Evolutionary conservation across 2,329 filamentous ascomycete genomes (phyloP).

Genomic region (Phyllachora maydis): DNA sequence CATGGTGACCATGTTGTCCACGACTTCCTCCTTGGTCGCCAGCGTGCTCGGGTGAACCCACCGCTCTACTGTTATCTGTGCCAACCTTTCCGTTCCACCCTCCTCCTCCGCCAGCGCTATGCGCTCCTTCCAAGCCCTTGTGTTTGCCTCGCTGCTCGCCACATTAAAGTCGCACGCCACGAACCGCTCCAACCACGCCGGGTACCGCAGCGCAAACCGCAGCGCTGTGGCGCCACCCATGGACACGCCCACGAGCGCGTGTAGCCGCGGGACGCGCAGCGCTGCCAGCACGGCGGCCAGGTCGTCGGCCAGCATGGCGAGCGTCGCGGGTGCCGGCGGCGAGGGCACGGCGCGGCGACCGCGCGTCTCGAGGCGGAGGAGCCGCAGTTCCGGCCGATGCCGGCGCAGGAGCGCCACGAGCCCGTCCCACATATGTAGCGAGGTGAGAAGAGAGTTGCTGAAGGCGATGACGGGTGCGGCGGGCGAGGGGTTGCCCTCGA

Average conservation of each 20-base stretch:
- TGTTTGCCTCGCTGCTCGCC: constrained; percentile 51
- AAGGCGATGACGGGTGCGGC: constrained; percentile 54
- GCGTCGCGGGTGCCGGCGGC: constrained; percentile 26
- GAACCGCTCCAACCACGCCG: constrained; percentile 35
- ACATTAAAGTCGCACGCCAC: constrained; percentile 65
- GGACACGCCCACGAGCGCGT: constrained; percentile 54
- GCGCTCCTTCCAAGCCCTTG: constrained; percentile 60
- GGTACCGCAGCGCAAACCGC: constrained; percentile 48
- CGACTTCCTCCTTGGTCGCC: constrained; percentile 20
- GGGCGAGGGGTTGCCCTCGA: constrained; percentile 50
- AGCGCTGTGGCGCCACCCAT: constrained; percentile 65
- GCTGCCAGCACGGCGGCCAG: constrained; percentile 44
- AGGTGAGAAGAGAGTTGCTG: constrained; percentile 62
- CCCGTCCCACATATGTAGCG: constrained; percentile 62
- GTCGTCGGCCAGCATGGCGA: constrained; percentile 50
- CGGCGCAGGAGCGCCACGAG: constrained; percentile 42
- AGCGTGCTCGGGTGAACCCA: constrained; percentile 52
- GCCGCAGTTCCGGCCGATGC: constrained; percentile 41
- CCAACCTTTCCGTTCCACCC: constrained; percentile 42
- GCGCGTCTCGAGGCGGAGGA: constrained; percentile 60
- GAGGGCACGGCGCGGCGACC: constrained; percentile 35
- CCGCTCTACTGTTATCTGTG: constrained; percentile 47
- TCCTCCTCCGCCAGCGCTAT: constrained; percentile 42
- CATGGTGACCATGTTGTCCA: constrained; percentile 42
- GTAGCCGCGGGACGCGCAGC: constrained; percentile 45